phyloP scores from a whole-genome alignment of 1,139 yeast genomes.

The Pichia norvegensis region DNA sequence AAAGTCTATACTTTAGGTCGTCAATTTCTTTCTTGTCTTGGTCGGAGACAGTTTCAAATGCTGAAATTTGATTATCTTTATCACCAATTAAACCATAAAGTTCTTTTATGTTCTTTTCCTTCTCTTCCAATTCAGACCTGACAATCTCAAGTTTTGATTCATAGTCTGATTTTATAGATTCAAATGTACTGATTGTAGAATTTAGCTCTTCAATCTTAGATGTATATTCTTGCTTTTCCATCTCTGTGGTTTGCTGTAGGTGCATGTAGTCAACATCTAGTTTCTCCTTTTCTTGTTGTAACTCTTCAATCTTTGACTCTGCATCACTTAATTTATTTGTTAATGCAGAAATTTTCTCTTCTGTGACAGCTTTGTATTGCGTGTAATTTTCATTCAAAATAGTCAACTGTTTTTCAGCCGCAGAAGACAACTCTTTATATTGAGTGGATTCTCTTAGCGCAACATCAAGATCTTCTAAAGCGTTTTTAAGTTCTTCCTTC shows the following conservation, averaged over 20 bases:
- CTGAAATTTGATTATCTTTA: conserved; percentile 47
- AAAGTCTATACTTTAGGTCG: conserved; percentile 32
- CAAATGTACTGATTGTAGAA: conserved; percentile 19
- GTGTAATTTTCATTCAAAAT: conserved; percentile 38
- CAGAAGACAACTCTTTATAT: conserved; percentile 40
- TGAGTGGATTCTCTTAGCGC: conserved; percentile 42
- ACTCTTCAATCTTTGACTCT: conserved; percentile 22
- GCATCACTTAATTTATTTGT: conserved; percentile 13
- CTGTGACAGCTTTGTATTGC: conserved; percentile 29
- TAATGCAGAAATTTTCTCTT: conserved; percentile 14
- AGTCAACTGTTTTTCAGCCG: conserved; percentile 43
- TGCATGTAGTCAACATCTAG: conserved; percentile 23
- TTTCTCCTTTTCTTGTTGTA: conserved; percentile 29
- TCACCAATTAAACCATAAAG: conserved; percentile 41
- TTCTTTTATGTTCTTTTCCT: conserved; percentile 11
- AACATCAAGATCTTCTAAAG: conserved; percentile 40
- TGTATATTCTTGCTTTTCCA: conserved; percentile 32
- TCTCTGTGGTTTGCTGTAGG: conserved; percentile 23
- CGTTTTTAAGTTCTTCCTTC: conserved; percentile 34
- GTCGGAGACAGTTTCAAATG: conserved; percentile 41
- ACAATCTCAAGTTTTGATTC: conserved; percentile 17
- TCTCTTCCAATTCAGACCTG: conserved; percentile 16
- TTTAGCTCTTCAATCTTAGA: conserved; percentile 30
- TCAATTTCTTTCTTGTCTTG: conserved; percentile 38
- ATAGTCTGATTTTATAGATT: conserved; percentile 21